Evolutionary conservation across 345 rosid genomes (phyloP).

Genomic region (Aethionema arabicum): DNA sequence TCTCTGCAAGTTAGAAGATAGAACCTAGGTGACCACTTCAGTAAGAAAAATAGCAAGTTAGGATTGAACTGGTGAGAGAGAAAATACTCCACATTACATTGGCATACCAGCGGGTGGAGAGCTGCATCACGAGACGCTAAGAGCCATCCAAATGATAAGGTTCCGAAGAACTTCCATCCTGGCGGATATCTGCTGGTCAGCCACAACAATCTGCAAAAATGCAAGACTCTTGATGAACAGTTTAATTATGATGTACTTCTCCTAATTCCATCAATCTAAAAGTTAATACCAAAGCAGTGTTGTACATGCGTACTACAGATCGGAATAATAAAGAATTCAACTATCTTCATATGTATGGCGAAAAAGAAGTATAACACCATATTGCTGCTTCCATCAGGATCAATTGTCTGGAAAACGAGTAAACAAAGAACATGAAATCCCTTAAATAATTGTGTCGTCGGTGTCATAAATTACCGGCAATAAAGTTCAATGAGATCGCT

Average conservation of each 20-base stretch:
- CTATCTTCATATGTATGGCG: no score
- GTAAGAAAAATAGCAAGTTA: neutral
- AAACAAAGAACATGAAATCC: no score
- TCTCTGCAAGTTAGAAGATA: constrained; percentile 55
- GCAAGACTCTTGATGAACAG: constrained; percentile 49
- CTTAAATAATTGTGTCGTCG: no score
- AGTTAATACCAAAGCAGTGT: neutral
- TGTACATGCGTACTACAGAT: neutral
- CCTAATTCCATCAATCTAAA: constrained; percentile 46
- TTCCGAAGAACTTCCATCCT: constrained; percentile 49
- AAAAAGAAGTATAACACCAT: no score
- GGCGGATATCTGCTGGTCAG: constrained; percentile 46
- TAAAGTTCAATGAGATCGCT: neutral
- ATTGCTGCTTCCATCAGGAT: no score
- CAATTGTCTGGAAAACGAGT: no score
- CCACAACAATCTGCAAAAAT: constrained; percentile 42
- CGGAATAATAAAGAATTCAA: no score
- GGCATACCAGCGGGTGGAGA: constrained; percentile 62
- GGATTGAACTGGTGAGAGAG: neutral
- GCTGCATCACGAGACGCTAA: constrained; percentile 50
- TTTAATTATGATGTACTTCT: constrained; percentile 62
- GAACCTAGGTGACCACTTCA: constrained; percentile 4
- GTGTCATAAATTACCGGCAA: neutral
- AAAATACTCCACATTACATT: neutral
- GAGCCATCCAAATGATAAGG: constrained; percentile 61